Percentiles rank a stretch among this genome's conserved stretches.
Conservation (phyloP, 495 filamentous ascomycete genomes). For the Massariosphaeria phaeospora region DNA sequence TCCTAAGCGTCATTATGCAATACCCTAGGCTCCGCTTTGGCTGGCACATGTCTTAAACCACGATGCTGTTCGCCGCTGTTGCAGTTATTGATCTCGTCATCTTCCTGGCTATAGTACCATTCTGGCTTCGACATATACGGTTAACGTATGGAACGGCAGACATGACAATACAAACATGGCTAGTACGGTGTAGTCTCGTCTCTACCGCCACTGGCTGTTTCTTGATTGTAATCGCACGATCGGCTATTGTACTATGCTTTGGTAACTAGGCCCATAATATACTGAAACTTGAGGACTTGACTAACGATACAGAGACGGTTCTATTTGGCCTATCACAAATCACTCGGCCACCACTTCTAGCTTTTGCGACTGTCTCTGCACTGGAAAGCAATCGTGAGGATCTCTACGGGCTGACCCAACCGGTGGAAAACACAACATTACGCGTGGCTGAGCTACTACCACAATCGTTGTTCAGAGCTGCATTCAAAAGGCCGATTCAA, state of each 20-base stretch:
- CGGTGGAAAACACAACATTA: background rate
- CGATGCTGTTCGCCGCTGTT: background rate
- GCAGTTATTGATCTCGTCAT: background rate
- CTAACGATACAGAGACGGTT: background rate
- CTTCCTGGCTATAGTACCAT: background rate
- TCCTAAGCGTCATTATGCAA: background rate
- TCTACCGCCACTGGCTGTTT: background rate
- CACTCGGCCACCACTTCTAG: background rate
- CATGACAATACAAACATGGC: background rate
- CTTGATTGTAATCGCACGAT: background rate
- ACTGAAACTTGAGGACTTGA: background rate
- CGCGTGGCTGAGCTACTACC: background rate
- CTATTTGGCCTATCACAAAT: background rate
- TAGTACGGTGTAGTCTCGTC: background rate
- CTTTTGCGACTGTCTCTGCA: background rate
- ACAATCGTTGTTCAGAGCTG: background rate
- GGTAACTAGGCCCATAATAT: background rate
- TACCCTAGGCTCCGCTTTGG: background rate
- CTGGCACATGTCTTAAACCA: background rate
- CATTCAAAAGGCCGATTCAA: background rate
- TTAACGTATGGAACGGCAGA: background rate
- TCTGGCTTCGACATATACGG: background rate
- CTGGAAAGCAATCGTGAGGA: background rate
- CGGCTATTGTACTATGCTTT: background rate
- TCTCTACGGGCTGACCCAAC: background rate